These are phyloP conservation scores for Carex myosuroides DNA, from an alignment of 176 grass and related monocot genomes.

Conservation along the genomic window DNA sequence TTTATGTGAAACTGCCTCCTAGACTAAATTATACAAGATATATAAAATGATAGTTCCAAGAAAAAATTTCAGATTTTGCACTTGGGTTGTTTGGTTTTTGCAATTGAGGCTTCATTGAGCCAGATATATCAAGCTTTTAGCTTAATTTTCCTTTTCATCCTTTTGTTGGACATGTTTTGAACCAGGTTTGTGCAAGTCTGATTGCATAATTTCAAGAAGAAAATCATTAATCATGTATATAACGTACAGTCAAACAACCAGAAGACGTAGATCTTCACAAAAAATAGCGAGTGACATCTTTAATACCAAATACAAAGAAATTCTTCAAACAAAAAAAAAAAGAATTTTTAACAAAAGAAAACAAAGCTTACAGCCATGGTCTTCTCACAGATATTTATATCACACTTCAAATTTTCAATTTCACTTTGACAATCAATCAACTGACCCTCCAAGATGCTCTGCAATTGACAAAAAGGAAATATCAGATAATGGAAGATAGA, in stretches of 20 bases:
- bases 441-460: too few relatives aligned
- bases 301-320: neutral
- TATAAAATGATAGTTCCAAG: neutral
- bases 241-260: neutral
- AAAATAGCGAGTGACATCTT: neutral
- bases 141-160: neutral
- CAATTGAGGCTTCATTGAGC: neutral
- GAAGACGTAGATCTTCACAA: neutral
- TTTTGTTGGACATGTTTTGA: neutral
- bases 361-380: constrained; percentile 36
- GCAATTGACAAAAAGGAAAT: too few relatives aligned
- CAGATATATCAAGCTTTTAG: neutral
- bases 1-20: neutral
- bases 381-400: constrained; percentile 41
- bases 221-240: neutral
- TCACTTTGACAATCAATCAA: too few relatives aligned
- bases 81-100: neutral
- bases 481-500: neutral
- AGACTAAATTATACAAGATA: neutral
- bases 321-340: neutral
- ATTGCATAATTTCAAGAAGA: neutral
- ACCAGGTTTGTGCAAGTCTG: neutral
- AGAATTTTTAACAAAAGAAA: neutral
- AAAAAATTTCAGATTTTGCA: neutral
- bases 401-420: neutral